phyloP scores from a whole-genome alignment of 2,329 filamentous ascomycete genomes.

The Diaporthe longicolla region DNA sequence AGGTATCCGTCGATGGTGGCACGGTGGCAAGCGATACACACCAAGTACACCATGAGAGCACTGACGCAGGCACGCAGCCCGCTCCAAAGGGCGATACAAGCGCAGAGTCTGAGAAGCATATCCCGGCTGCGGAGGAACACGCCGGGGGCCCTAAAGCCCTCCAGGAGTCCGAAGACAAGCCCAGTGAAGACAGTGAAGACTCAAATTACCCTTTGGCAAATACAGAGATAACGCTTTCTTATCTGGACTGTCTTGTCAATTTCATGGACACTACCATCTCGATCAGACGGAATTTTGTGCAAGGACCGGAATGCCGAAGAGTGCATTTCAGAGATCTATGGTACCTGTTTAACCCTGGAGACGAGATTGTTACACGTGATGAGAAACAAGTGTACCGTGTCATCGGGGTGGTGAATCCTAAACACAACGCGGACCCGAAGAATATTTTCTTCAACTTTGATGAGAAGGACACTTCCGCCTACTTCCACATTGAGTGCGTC shows the following conservation, averaged over 20 bases:
- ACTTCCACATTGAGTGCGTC: slow-evolving; percentile 44
- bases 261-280: slow-evolving; percentile 43
- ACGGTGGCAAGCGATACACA: no score
- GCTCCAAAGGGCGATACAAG: not conserved
- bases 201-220: not conserved
- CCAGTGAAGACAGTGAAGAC: not conserved
- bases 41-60: not conserved
- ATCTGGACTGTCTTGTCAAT: slow-evolving; percentile 43
- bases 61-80: not conserved
- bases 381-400: slow-evolving; percentile 48
- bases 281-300: slow-evolving; percentile 36
- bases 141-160: no score
- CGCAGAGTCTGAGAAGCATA: not conserved
- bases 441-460: not conserved
- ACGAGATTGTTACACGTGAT: slow-evolving; percentile 43
- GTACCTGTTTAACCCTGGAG: slow-evolving; percentile 49
- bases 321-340: slow-evolving; percentile 49
- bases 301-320: slow-evolving; percentile 32
- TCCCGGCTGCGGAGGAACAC: not conserved
- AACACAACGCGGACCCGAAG: slow-evolving; percentile 31
- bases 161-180: not conserved
- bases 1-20: not conserved
- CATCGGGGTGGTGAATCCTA: slow-evolving; percentile 35
- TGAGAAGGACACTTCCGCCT: slow-evolving; percentile 15
- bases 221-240: slow-evolving; percentile 23